These are phyloP conservation scores for Hericium alpestre DNA, from an alignment of 768 basidiomycete genomes.

Conservation along the genomic window DNA sequence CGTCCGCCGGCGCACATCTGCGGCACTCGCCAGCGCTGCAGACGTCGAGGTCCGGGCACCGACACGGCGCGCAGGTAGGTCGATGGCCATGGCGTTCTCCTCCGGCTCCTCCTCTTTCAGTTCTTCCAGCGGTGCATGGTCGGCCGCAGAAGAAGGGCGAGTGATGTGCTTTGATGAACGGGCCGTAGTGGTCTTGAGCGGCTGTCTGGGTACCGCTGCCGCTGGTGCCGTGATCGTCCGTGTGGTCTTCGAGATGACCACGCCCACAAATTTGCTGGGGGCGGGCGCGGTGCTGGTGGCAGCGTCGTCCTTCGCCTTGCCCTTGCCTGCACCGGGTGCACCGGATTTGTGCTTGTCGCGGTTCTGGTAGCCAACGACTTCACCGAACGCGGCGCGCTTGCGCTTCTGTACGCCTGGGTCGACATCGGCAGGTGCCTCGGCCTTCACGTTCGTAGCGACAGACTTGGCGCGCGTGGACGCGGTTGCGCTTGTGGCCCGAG, in stretches of 20 bases:
- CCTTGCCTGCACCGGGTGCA: constrained; percentile 35
- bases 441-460: constrained; percentile 18
- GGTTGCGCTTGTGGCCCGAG: constrained; percentile 34
- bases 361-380: constrained; percentile 39
- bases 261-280: constrained; percentile 50
- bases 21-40: not conserved
- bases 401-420: constrained; percentile 49
- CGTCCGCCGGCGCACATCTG: not conserved
- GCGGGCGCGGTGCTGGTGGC: constrained; percentile 1
- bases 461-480: constrained; percentile 44
- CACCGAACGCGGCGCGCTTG: constrained; percentile 66
- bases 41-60: constrained; percentile 11
- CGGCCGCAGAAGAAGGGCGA: constrained; percentile 15
- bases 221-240: constrained; percentile 42
- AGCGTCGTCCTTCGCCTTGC: constrained; percentile 36
- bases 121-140: constrained; percentile 25
- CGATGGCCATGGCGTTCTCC: constrained; percentile 41
- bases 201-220: constrained; percentile 38
- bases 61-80: constrained; percentile 21
- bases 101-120: constrained; percentile 18
- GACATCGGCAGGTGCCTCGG: constrained; percentile 30
- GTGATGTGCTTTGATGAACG: constrained; percentile 15
- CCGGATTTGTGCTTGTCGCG: constrained; percentile 27
- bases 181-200: not conserved
- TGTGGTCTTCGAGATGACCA: constrained; percentile 40